Evolutionary conservation across 1,139 yeast genomes (phyloP), one percentile per base, ranked within the genome.

Genomic region (Pichiaceae sp.): DNA sequence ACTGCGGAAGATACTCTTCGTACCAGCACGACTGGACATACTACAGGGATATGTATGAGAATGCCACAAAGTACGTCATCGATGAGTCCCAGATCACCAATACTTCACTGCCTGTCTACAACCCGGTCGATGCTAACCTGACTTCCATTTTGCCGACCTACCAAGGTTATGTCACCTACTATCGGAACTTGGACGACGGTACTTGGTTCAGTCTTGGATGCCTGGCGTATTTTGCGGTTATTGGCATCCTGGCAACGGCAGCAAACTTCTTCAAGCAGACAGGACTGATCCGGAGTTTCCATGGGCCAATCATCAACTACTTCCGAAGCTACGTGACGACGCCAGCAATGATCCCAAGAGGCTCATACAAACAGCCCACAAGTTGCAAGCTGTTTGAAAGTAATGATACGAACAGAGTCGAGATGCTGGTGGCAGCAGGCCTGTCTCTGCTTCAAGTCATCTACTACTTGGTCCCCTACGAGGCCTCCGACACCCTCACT

Each of bases 351-450:
- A 15, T 42, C 4, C 50, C 54, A 28, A 40, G 41, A n/a, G 54
- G 55, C 17, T 42, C 35, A 18, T 42, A 42, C 29, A 23, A 44
- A 7, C 40, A 43, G 31, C n/a, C 28, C 5, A 6, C 28, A 25
- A 25, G 37, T 2, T 41, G 34, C 15, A 42, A 43, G 8, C 34
- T 39, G n/a, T 33, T 45, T 16, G 34, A 47, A 2, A 32, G 27
- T 2, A 16, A 46, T 14, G 20, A 44, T 4, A 91, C 93, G 1
- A 72, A 89, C 0, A 66, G 94, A 41, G 57, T 70, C 38, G 89
- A 79, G 52, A 53, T 45, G 4, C 12, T 49, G 6, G 39, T 43
- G 14, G 44, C 43, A 32, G 16, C 42, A 15, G 49, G 37, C 14
- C 26, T 35, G 21, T 38, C 40, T 33, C 41, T 38, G 15, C 25